phyloP scores from a whole-genome alignment of 495 filamentous ascomycete genomes.

The Neurospora tetraspora region DNA sequence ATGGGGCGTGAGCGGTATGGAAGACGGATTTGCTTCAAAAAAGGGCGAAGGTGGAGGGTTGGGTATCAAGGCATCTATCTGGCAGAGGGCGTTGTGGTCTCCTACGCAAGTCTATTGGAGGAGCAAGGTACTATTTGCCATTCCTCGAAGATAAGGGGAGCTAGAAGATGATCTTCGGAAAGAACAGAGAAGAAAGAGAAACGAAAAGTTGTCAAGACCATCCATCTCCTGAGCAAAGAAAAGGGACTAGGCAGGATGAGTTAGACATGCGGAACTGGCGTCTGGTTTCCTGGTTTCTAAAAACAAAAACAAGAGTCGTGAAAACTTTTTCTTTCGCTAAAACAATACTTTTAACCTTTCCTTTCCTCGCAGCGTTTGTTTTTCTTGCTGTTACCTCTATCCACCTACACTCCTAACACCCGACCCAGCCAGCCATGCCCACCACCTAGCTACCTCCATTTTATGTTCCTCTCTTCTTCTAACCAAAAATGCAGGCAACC shows the following conservation, averaged over 20 bases:
- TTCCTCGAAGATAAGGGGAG: too few species aligned
- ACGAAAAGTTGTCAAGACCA: background rate
- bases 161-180: background rate
- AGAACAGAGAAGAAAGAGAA: background rate
- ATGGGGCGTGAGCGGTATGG: too few species aligned
- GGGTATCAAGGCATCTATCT: too few species aligned
- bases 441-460: background rate
- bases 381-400: background rate
- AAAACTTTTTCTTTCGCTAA: background rate
- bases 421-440: background rate
- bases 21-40: too few species aligned
- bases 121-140: too few species aligned
- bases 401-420: background rate
- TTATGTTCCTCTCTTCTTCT: conserved; percentile 43
- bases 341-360: background rate
- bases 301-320: background rate
- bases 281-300: background rate
- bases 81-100: too few species aligned
- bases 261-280: background rate
- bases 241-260: background rate
- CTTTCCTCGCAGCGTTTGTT: background rate
- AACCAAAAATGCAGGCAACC: conserved; percentile 53
- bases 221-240: background rate
- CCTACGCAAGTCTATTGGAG: too few species aligned
- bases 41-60: too few species aligned